Evolutionary conservation across 164 flowering plant genomes (phyloP), one percentile per base, ranked within the genome.

Genomic region (Stephania japonica): DNA sequence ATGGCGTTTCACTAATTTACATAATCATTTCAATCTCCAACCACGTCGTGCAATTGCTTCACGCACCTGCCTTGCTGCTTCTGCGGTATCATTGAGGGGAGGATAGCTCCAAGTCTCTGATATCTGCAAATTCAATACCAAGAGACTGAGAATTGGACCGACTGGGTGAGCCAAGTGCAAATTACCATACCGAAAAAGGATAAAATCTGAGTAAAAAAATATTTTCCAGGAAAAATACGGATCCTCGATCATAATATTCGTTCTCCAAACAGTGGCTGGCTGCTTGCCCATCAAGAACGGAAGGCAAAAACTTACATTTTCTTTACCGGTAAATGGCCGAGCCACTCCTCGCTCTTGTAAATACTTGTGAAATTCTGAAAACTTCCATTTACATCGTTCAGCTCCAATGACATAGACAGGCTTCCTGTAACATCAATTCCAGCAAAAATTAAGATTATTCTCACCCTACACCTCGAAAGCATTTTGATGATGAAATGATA

Each of bases 381-480:
- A 83, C 79, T 93, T 95, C 99, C 99, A 95, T 56, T 79, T 89
- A 75, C 97, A 93, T 27, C 89, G 87, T 73, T 95, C 96, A 56
- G 87, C 85, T 76, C 99, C 99, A 77, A 87, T 78, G 42, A 93
- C 90, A 81, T 95, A 95, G 21, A 93, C 99, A 77, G 99, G 98
- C 79, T 95, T 95, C 81, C 99, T 95, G 86, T 64, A 78, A 74
- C 64, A 71, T 53, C 68, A 68, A 6, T 42, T 12, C 3, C 13
- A 76, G 47, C 16, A 44, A 16, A 67, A 47, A 69, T 18, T 1
- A 19, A 76, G 27, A 21, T 68, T 41, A 8, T 41, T 56, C 59
- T 47, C 21, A 7, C 61, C 42, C 19, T 56, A 44, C 23, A 26
- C 70, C 13, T 50, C 69, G 19, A n/a, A 24, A 68, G 42, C 19